Evolutionary conservation across 306 rosid species (phyloP).

Genomic region (Vigna hirtella): DNA sequence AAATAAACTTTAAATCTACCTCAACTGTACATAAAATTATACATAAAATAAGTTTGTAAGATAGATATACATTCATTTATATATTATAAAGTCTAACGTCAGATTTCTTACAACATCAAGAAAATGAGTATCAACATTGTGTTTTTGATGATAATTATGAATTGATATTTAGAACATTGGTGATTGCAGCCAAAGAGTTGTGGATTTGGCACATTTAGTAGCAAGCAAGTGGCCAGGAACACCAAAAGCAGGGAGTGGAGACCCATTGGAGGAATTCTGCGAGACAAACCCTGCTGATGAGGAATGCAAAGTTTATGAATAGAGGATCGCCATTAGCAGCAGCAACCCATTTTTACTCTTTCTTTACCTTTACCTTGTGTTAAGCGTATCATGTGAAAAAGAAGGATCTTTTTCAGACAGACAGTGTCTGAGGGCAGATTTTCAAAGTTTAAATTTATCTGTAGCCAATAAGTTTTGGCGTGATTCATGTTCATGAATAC

Average conservation of each 20-base stretch:
- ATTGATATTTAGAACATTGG: constrained; percentile 1
- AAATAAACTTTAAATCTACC: too few species aligned
- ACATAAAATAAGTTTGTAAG: too few species aligned
- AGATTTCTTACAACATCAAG: too few species aligned
- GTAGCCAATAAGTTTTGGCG: constrained; percentile 41
- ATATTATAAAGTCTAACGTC: too few species aligned
- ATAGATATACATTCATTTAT: too few species aligned
- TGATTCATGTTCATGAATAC: constrained; percentile 24
- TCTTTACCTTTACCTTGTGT: constrained; percentile 28
- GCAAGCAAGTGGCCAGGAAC: constrained; percentile 89
- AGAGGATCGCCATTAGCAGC: constrained; percentile 37
- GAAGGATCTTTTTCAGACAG: constrained; percentile 35
- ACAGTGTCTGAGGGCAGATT: constrained; percentile 38
- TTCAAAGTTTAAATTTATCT: constrained; percentile 15
- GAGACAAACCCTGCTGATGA: constrained; percentile 88
- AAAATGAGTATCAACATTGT: too few species aligned
- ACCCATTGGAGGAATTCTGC: constrained; percentile 97
- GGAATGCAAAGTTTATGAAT: constrained; percentile 95
- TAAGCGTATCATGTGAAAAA: constrained; percentile 32
- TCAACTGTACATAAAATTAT: too few species aligned
- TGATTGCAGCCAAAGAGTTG: constrained; percentile 93
- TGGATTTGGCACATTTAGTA: constrained; percentile 93
- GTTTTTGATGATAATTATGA: too few species aligned
- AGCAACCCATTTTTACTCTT: constrained; percentile 32
- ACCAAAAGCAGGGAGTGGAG: constrained; percentile 61